Evolutionary conservation across 2,329 filamentous ascomycete species (phyloP), one percentile per base, ranked within the genome.

Genomic region (Trichoderma breve): DNA sequence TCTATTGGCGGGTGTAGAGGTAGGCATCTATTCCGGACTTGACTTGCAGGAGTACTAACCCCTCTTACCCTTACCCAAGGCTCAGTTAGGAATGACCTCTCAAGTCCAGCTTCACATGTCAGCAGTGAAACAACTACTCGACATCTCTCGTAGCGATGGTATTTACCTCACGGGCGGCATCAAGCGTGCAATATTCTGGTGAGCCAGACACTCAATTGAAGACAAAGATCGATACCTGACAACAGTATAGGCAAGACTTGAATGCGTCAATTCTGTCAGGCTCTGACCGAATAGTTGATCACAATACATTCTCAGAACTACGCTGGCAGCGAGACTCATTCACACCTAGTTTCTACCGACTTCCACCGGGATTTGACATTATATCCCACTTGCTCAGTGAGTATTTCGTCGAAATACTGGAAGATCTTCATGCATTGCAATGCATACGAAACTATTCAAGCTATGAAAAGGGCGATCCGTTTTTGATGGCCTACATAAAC

Each of bases 151-250:
- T 3, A 47, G 24, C 12, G 21, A 63, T 21, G 21, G 61, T 12
- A 5, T 63, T 24, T 63, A 63, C 4, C 61, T 63, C 24, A 63
- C 61, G 15, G 15, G 15, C 21, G 61, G 61, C 7, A 63, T 63
- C 12, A 63, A 63, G 61, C 61, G 61, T 47, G 61, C 61, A 47
- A 63, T 63, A 47, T 63, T 63, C 26, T 63, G 61, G 61, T 63
- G 18, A 63, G n/a, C 30, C 61, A 9, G 6, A 47, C 6, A 21
- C 14, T 21, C 30, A 47, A 21, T 63, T 12, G 9, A 63, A 30
- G 24, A 6, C 3, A 47, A 47, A 30, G 15, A 47, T 5, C 9
- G 4, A 30, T 63, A n/a, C 6, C 61, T 63, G 6, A 63, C 18
- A 15, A 30, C 1, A 15, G 3, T 30, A 47, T 47, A 63, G 61